Conservation (phyloP, 2,329 filamentous ascomycete species). For the Chaetomium globosum region DNA sequence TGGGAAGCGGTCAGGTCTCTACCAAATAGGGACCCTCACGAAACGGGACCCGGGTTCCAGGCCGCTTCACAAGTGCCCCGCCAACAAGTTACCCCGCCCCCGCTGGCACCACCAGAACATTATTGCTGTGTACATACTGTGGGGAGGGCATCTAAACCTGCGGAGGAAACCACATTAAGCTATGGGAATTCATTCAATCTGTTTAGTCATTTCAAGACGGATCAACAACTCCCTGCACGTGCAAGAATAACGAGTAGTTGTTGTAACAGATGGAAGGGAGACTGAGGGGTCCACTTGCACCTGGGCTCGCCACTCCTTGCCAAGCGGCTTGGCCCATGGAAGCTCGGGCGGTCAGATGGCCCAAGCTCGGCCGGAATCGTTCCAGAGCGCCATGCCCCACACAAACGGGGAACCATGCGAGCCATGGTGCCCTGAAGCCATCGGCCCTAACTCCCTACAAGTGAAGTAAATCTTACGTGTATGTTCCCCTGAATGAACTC, state of each 20-base stretch:
- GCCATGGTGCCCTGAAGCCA: no score
- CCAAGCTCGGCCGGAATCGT: neutral
- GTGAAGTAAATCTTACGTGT: no score
- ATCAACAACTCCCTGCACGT: neutral
- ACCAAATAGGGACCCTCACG: neutral
- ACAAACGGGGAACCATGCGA: neutral
- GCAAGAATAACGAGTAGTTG: neutral
- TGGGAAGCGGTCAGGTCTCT: conserved; percentile 19
- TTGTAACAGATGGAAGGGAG: neutral
- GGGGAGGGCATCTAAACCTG: neutral
- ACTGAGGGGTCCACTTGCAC: neutral
- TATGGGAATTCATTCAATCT: neutral
- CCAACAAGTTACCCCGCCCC: conserved; percentile 1
- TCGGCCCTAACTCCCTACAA: no score
- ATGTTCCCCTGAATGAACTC: neutral
- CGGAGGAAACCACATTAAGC: neutral
- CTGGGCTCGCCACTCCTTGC: neutral
- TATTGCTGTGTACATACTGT: neutral
- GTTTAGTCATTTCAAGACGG: neutral
- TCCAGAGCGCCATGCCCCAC: neutral
- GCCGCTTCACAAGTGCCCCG: neutral
- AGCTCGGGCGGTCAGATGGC: neutral
- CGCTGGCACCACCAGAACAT: conserved; percentile 1
- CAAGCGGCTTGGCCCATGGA: neutral
- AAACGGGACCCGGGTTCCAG: neutral